Conservation (phyloP, 768 basidiomycete genomes). For the Phlebiopsis flavidoalba region DNA sequence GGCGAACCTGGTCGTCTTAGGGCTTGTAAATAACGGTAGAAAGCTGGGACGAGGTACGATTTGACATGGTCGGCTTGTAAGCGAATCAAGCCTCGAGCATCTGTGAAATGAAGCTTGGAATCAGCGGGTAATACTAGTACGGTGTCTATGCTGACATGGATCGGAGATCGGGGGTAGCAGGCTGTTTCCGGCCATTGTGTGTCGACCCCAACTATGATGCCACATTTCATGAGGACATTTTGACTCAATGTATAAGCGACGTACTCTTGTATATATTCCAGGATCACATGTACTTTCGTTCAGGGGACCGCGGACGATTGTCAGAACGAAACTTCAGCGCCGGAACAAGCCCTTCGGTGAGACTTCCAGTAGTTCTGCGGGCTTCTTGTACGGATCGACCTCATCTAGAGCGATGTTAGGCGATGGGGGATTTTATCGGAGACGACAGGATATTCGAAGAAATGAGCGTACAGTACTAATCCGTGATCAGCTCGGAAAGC, state of each 20-base stretch:
- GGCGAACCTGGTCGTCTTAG: conserved; percentile 39
- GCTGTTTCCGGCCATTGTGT: conserved; percentile 39
- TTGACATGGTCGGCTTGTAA: conserved; percentile 67
- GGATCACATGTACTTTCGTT: conserved; percentile 79
- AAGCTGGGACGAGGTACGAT: conserved; percentile 61
- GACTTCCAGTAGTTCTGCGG: conserved; percentile 69
- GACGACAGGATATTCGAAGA: background rate
- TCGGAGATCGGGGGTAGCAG: conserved; percentile 54
- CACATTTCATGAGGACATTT: background rate
- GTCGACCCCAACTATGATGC: conserved; percentile 42
- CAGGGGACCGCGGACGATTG: conserved; percentile 51
- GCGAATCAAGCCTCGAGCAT: conserved; percentile 61
- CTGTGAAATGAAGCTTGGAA: conserved; percentile 26
- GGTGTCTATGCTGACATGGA: conserved; percentile 39
- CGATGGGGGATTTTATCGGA: background rate
- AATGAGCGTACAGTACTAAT: conserved; percentile 33
- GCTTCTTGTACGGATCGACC: conserved; percentile 81
- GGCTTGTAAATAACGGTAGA: conserved; percentile 72
- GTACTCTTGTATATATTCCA: conserved; percentile 77
- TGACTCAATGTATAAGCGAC: background rate
- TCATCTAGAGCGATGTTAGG: conserved; percentile 44
- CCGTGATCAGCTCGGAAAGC: background rate
- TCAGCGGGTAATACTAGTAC: too few species aligned
- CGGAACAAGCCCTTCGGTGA: conserved; percentile 84
- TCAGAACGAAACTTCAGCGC: conserved; percentile 52